A percentile compares a stretch with the other conserved stretches of the same genome.
Conservation (phyloP, 768 basidiomycete genomes). For the Tubosaeta brunneosetosa region DNA sequence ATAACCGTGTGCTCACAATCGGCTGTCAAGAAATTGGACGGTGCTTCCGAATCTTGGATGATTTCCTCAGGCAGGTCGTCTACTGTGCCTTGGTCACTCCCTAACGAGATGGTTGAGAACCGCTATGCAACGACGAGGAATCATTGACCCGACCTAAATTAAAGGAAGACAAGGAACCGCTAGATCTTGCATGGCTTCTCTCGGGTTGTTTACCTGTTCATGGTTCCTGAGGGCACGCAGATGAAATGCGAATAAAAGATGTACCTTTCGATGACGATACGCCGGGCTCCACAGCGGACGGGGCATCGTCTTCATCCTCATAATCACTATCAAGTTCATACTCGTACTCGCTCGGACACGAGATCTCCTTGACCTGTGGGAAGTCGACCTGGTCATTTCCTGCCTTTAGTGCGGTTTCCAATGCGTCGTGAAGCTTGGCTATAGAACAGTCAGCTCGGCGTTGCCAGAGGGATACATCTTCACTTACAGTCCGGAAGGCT, state of each 20-base stretch:
- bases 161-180: slow-evolving; percentile 7
- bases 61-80: slow-evolving; percentile 4
- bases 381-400: neutral
- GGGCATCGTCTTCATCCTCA: slow-evolving; percentile 16
- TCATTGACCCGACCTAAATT: slow-evolving; percentile 3
- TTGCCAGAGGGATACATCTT: neutral
- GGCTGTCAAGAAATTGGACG: neutral
- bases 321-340: slow-evolving; percentile 25
- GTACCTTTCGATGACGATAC: neutral
- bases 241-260: neutral
- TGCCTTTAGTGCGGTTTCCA: slow-evolving; percentile 5
- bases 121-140: neutral
- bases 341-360: slow-evolving; percentile 10
- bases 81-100: neutral
- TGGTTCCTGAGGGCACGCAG: neutral
- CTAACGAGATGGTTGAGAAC: slow-evolving; percentile 10
- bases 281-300: neutral
- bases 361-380: slow-evolving; percentile 2
- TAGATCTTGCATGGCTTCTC: neutral
- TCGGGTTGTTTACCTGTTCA: slow-evolving; percentile 8
- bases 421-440: slow-evolving; percentile 9
- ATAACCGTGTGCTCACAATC: neutral
- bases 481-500: slow-evolving; percentile 8
- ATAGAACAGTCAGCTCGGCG: neutral
- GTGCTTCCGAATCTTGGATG: neutral